Evolutionary conservation across 2,329 filamentous ascomycete species (phyloP), one percentile per base, ranked within the genome.

Genomic region (Thermomyces lanuginosus): DNA sequence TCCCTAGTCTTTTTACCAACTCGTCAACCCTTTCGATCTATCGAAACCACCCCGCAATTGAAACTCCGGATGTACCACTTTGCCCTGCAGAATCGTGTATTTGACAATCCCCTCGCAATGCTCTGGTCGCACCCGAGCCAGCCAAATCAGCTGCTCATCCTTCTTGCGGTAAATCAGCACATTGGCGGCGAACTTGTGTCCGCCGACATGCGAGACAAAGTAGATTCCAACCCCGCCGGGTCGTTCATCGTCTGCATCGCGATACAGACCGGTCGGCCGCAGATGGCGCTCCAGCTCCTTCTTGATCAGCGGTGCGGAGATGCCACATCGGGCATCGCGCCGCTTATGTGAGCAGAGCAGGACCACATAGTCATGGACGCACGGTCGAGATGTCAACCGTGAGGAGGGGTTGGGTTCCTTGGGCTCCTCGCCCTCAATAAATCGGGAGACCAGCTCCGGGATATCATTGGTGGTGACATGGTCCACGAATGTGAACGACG

Each of bases 141-240:
- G 61, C 83, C 83, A 92, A 38, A 92, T 86, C 48, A 52, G 49
- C 32, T 53, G 50, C 33, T 47, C 43, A 34, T 44, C 43, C 24
- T 50, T 53, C 31, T 45, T 66, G 10, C 83, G 67, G 50, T 93
- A 93, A 1, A 93, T 60, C 58, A 93, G 74, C 37, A 92, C 71
- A 45, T 93, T 93, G 15, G 84, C 84, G 24, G 75, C 75, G 58
- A 86, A 93, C 60, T 92, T 92, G 60, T 93, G 84, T 0, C 84
- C 86, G 17, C 86, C 84, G 4, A 92, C 80, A 46, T 93, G 84
- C 33, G 73, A 84, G 39, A 92, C 83, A 46, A 86, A 92, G 57
- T 89, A 91, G 33, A 92, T 79, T 1, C 80, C 83, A 1, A 84
- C 82, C 6, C 83, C 83, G 5, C 83, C 82, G 0, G 80, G 76